These are phyloP conservation scores for Nothophoma quercina DNA, from an alignment of 2,329 filamentous ascomycete species.

Conservation along the genomic window DNA sequence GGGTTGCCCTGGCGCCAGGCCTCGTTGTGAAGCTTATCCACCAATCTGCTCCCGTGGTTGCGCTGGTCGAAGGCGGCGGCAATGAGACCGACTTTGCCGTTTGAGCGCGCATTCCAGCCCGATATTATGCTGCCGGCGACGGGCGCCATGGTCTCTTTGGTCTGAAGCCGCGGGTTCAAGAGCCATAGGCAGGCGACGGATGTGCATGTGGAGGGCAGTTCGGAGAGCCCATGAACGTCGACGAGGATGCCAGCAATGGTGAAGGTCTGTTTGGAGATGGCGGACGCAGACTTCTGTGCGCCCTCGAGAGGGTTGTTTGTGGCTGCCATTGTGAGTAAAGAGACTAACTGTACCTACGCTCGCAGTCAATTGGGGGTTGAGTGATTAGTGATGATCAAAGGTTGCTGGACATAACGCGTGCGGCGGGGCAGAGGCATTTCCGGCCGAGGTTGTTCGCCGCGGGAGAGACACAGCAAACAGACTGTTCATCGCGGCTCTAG, in stretches of 20 bases:
- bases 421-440: conserved; percentile 7
- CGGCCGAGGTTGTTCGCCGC: conserved; percentile 14
- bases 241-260: conserved; percentile 80
- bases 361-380: too few relatives aligned
- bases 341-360: too few relatives aligned
- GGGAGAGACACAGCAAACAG: conserved; percentile 4
- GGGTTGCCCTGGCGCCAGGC: conserved; percentile 82
- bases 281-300: conserved; percentile 34
- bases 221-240: conserved; percentile 80
- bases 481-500: not conserved
- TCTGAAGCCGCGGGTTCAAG: conserved; percentile 78
- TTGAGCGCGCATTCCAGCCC: conserved; percentile 67
- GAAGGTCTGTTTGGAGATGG: conserved; percentile 70
- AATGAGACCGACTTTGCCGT: conserved; percentile 67
- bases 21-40: conserved; percentile 73
- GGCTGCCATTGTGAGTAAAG: conserved; percentile 37
- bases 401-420: not conserved
- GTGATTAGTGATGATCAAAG: not conserved
- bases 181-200: conserved; percentile 86
- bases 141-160: conserved; percentile 75
- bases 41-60: conserved; percentile 81
- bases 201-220: conserved; percentile 65
- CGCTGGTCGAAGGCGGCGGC: conserved; percentile 89
- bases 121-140: conserved; percentile 73
- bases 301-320: conserved; percentile 47